Base-by-base conservation (phyloP, 2,329 filamentous ascomycete species). In the Colletotrichum eleusines region DNA sequence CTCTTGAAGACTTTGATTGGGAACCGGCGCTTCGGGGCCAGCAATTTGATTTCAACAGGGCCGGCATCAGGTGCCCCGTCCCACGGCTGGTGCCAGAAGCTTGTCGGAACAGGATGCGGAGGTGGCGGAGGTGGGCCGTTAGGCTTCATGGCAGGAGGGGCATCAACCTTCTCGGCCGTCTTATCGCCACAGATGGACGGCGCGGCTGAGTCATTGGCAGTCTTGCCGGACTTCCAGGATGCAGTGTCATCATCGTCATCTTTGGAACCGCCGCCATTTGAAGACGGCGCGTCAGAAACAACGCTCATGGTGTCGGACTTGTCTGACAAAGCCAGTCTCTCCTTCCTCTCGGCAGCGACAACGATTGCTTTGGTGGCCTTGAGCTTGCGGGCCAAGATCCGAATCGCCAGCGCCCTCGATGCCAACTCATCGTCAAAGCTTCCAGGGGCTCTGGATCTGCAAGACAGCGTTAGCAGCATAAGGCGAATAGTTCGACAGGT, bases 351-450 rank as follows among this genome's bases (percentile, higher is more conserved):
- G 3, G 33, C 38, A 2, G 16, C 28, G 23, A 63, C 51, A 0
- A 71, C 53, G 31, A 71, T 53, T 5, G 11, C 18, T 11, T 58
- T 63, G 20, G 64, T 23, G n/a, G 8, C 28, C 35, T 26, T 63
- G 58, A 44, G 48, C 53, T 66, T 51, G 3, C 35, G 20, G 16
- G 28, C 26, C 18, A 71, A 38, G 1, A 71, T 46, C 1, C 68
- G 68, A n/a, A 66, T 63, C 1, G 68, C 68, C 26, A 71, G 46
- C n/a, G 64, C 58, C 44, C 68, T 67, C 16, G 58, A 68, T 26
- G 68, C 68, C 1, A 71, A 40, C 44, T 71, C 68, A n/a, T 68
- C 64, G 11, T 71, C 68, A 14, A 71, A 71, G 12, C 63, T 71
- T 7, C 68, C 68, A 11, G 68, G 68, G 16, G 51, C 46, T 38